Conservation (phyloP, 2,329 filamentous ascomycete species). For the Epichloe elymi region DNA sequence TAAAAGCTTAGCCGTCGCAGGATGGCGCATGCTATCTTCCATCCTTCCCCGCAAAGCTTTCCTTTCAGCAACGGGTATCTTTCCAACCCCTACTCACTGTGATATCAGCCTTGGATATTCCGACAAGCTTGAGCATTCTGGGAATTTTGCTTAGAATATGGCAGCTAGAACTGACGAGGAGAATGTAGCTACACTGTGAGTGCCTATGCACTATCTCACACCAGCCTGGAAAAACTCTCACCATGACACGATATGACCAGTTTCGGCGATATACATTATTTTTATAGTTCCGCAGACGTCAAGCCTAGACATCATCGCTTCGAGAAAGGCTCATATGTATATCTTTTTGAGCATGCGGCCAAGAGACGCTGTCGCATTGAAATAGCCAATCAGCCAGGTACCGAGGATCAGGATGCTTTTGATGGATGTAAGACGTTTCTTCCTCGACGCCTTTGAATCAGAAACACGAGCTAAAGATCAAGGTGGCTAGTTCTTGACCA, state of each 20-base stretch:
- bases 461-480: slow-evolving; percentile 6
- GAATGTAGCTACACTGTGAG: slow-evolving; percentile 38
- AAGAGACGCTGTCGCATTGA: slow-evolving; percentile 58
- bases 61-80: not conserved
- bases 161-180: slow-evolving; percentile 35
- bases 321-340: slow-evolving; percentile 67
- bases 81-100: not conserved
- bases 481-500: slow-evolving; percentile 45
- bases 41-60: slow-evolving; percentile 1
- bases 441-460: not conserved
- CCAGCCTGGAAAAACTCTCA: not conserved
- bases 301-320: slow-evolving; percentile 69
- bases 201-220: slow-evolving; percentile 4
- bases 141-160: slow-evolving; percentile 21
- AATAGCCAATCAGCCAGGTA: slow-evolving; percentile 62
- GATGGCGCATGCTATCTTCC: not conserved
- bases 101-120: not conserved
- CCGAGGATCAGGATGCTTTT: slow-evolving; percentile 67
- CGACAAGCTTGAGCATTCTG: not conserved
- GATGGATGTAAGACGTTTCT: slow-evolving; percentile 48
- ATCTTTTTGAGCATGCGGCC: slow-evolving; percentile 61
- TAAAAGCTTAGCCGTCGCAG: not conserved
- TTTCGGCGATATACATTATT: slow-evolving; percentile 70
- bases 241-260: slow-evolving; percentile 25
- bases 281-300: slow-evolving; percentile 52